Conservation (phyloP, 495 filamentous ascomycete genomes). For the Hypoxylon fragiforme region DNA sequence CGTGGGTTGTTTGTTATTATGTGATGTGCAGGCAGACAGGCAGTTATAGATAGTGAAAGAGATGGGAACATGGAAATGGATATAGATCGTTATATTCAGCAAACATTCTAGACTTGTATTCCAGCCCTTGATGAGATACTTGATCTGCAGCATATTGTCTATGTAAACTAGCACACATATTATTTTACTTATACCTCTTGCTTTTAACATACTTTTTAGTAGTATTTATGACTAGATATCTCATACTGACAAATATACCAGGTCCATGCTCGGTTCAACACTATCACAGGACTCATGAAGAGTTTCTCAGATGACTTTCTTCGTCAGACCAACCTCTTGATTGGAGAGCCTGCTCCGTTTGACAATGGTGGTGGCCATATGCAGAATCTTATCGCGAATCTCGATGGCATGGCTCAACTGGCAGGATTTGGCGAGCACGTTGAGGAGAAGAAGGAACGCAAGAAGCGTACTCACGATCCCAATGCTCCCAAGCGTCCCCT, state of each 20-base stretch:
- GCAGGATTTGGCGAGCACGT: conserved; percentile 46
- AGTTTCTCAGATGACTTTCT: conserved; percentile 78
- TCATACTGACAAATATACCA: conserved; percentile 44
- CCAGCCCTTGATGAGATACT: too few relatives aligned
- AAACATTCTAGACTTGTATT: too few relatives aligned
- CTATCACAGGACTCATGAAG: conserved; percentile 71
- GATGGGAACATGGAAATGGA: too few relatives aligned
- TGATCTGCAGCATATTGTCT: too few relatives aligned
- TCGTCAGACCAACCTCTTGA: conserved; percentile 76
- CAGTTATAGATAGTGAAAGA: too few relatives aligned
- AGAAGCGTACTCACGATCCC: conserved; percentile 86
- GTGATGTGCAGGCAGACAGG: background rate
- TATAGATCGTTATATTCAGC: too few relatives aligned
- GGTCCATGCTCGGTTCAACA: conserved; percentile 73
- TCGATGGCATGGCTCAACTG: conserved; percentile 40
- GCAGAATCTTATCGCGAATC: conserved; percentile 56
- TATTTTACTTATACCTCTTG: too few relatives aligned
- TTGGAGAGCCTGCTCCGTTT: conserved; percentile 60
- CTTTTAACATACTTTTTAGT: too few relatives aligned
- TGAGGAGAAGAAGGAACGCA: conserved; percentile 77
- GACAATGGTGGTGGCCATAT: conserved; percentile 50
- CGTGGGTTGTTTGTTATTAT: background rate
- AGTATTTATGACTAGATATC: background rate
- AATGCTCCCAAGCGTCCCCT: conserved; percentile 92
- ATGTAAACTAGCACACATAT: too few relatives aligned